These are phyloP conservation scores for Cytospora piceicola DNA, from an alignment of 2,329 filamentous ascomycete species.

Conservation along the genomic window DNA sequence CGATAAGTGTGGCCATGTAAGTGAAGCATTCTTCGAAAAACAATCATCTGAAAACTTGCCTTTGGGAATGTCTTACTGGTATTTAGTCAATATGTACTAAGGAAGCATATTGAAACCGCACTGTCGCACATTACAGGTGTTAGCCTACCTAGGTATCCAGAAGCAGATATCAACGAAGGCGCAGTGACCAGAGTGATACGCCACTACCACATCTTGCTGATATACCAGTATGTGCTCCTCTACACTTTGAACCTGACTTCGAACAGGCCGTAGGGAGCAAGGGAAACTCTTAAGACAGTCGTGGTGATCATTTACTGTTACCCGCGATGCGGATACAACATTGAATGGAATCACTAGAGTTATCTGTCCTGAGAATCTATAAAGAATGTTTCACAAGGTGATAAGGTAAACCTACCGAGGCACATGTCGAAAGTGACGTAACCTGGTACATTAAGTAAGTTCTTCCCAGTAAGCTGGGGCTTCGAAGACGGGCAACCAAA, in stretches of 20 bases:
- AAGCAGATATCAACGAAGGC: no score
- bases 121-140: constrained; percentile 2
- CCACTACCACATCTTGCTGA: no score
- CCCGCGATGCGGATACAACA: not conserved
- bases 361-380: not conserved
- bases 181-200: no score
- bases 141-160: no score
- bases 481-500: not conserved
- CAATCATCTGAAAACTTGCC: no score
- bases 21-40: no score
- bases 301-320: constrained; percentile 21
- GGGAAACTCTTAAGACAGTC: not conserved
- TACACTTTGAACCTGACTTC: no score
- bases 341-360: not conserved
- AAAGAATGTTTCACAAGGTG: not conserved
- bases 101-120: no score
- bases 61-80: no score
- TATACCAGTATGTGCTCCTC: no score
- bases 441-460: not conserved
- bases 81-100: no score
- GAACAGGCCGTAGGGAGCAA: not conserved
- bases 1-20: no score
- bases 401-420: not conserved
- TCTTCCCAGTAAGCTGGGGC: not conserved
- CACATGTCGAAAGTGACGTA: not conserved